A percentile compares a stretch with the other conserved stretches of the same genome.
Evolutionary conservation across 257 asterid genomes (phyloP).

Genomic region (Nicotiana attenuata): DNA sequence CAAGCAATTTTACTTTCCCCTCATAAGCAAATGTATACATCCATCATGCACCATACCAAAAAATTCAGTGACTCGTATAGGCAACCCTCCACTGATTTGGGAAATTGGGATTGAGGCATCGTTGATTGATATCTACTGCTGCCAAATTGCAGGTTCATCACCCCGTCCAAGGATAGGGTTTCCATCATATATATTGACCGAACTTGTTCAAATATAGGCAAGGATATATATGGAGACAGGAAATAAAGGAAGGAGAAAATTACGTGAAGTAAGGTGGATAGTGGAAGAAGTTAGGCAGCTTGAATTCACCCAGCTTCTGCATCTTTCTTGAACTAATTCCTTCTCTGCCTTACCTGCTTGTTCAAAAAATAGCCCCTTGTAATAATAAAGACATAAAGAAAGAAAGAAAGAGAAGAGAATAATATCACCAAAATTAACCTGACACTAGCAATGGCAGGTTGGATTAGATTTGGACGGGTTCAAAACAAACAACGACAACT

Average conservation of each 20-base stretch:
- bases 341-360: neutral
- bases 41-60: too few species aligned
- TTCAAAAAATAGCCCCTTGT: too few species aligned
- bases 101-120: neutral
- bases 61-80: neutral
- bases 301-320: slow-evolving; percentile 65
- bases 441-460: neutral
- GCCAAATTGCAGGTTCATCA: neutral
- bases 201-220: neutral
- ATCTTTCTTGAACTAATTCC: slow-evolving; percentile 18
- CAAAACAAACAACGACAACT: too few species aligned
- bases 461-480: neutral
- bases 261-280: slow-evolving; percentile 81
- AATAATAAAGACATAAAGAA: too few species aligned
- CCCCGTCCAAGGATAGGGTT: slow-evolving; percentile 14
- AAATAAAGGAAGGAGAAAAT: slow-evolving; percentile 2
- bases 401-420: neutral
- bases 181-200: slow-evolving; percentile 4
- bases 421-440: neutral
- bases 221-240: slow-evolving; percentile 5
- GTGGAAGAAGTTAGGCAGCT: slow-evolving; percentile 59
- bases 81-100: neutral
- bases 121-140: neutral
- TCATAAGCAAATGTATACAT: neutral
- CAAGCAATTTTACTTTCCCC: neutral